Evolutionary conservation across 129 eudicot genomes (phyloP).

Genomic region (Cynara cardunculus): DNA sequence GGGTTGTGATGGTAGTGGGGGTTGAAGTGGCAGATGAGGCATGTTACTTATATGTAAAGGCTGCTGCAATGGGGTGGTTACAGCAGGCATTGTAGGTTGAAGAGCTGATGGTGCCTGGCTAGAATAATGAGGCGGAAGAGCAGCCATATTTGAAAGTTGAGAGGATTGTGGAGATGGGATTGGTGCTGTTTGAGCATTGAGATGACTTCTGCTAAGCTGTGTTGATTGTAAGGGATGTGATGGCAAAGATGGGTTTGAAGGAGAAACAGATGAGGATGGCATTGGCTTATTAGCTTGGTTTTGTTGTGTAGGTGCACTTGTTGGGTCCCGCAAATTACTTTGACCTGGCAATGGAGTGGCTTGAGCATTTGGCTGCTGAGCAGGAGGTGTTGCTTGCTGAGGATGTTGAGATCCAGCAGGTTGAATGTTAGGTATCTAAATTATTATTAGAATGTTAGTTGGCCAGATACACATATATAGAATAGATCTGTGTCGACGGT

Average conservation of each 20-base stretch:
- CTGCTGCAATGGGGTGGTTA: constrained; percentile 55
- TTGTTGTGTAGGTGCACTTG: constrained; percentile 40
- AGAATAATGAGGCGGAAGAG: constrained; percentile 57
- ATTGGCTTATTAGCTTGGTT: constrained; percentile 29
- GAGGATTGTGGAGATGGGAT: constrained; percentile 52
- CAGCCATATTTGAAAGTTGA: constrained; percentile 45
- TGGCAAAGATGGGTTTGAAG: constrained; percentile 49
- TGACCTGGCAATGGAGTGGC: constrained; percentile 46
- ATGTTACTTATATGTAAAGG: constrained; percentile 53
- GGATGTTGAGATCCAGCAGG: constrained; percentile 46
- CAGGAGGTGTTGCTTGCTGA: constrained; percentile 50
- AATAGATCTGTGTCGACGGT: not conserved
- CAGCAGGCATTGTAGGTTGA: constrained; percentile 56
- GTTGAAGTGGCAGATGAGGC: constrained; percentile 63
- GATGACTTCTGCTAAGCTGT: constrained; percentile 48
- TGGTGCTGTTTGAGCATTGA: constrained; percentile 44
- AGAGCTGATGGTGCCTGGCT: constrained; percentile 47
- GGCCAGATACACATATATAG: not conserved
- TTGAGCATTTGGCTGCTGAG: constrained; percentile 50
- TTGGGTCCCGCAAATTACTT: constrained; percentile 45
- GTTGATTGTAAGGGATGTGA: constrained; percentile 46
- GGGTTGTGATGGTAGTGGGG: constrained; percentile 64
- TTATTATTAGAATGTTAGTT: constrained; percentile 5
- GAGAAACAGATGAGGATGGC: constrained; percentile 45
- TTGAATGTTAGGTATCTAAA: constrained; percentile 50